phyloP scores from a whole-genome alignment of 179 eudicot species.

The Nepenthes alata region DNA sequence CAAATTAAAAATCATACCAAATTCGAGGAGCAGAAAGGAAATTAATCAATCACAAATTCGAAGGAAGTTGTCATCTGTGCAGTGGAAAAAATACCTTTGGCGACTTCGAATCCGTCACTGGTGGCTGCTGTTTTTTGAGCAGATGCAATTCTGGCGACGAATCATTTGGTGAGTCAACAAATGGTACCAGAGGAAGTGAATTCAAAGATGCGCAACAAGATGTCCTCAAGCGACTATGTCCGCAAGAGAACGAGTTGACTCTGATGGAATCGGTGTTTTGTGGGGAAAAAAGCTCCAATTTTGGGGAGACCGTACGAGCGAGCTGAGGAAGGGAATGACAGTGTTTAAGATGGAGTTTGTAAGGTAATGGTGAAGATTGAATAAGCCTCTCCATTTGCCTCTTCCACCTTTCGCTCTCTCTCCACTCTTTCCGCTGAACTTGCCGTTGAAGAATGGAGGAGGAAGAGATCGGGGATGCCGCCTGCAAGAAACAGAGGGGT shows the following conservation, averaged over 20 bases:
- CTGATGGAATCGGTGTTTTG: constrained; percentile 17
- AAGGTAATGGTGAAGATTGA: constrained; percentile 29
- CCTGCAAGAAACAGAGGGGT: neutral
- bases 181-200: neutral
- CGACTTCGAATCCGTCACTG: too few relatives aligned
- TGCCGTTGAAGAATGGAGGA: neutral
- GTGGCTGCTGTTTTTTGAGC: too few relatives aligned
- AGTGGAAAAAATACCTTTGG: too few relatives aligned
- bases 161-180: constrained; percentile 16
- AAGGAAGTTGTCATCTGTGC: too few relatives aligned
- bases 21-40: too few relatives aligned
- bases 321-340: constrained; percentile 28
- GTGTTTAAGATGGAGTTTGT: constrained; percentile 27
- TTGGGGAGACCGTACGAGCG: constrained; percentile 21
- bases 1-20: too few relatives aligned
- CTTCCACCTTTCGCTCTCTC: constrained; percentile 2
- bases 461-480: neutral
- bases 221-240: constrained; percentile 6
- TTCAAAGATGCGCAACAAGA: constrained; percentile 7
- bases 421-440: neutral
- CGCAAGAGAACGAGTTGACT: constrained; percentile 14
- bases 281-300: constrained; percentile 9
- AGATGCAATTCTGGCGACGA: constrained; percentile 15
- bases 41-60: too few relatives aligned
- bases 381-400: constrained; percentile 63